Percentiles rank a stretch among this genome's conserved stretches.
These are phyloP conservation scores for Mallotus nudiflorus DNA, from an alignment of 345 rosid genomes.

Conservation along the genomic window DNA sequence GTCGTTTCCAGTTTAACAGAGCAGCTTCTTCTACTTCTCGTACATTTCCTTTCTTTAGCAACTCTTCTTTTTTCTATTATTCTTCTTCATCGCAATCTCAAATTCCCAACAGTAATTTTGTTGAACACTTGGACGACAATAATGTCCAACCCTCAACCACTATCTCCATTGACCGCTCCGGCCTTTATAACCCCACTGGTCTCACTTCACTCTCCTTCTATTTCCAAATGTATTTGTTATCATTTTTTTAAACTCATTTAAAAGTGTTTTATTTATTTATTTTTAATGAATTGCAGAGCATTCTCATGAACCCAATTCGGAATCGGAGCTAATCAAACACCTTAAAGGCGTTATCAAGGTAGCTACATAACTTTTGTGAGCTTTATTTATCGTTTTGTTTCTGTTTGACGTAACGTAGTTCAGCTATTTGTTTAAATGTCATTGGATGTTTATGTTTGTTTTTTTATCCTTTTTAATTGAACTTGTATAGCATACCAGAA, in stretches of 20 bases:
- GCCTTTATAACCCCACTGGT: slow-evolving; percentile 61
- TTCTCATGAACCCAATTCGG: slow-evolving; percentile 56
- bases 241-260: neutral
- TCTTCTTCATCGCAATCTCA: slow-evolving; percentile 40
- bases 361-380: neutral
- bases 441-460: too few relatives aligned
- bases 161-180: slow-evolving; percentile 76
- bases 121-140: slow-evolving; percentile 47
- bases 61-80: neutral
- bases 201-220: neutral
- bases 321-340: slow-evolving; percentile 84
- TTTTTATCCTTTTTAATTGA: neutral
- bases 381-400: too few relatives aligned
- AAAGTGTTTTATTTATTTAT: neutral
- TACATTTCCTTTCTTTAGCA: neutral
- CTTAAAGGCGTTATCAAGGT: slow-evolving; percentile 94
- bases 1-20: neutral
- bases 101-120: slow-evolving; percentile 28
- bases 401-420: neutral
- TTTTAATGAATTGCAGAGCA: slow-evolving; percentile 45
- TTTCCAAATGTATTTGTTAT: neutral
- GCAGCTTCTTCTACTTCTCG: neutral
- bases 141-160: slow-evolving; percentile 32
- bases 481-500: too few relatives aligned
- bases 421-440: slow-evolving; percentile 17